These are phyloP conservation scores for Nemania sp. DNA, from an alignment of 2,329 filamentous ascomycete species.

Conservation along the genomic window DNA sequence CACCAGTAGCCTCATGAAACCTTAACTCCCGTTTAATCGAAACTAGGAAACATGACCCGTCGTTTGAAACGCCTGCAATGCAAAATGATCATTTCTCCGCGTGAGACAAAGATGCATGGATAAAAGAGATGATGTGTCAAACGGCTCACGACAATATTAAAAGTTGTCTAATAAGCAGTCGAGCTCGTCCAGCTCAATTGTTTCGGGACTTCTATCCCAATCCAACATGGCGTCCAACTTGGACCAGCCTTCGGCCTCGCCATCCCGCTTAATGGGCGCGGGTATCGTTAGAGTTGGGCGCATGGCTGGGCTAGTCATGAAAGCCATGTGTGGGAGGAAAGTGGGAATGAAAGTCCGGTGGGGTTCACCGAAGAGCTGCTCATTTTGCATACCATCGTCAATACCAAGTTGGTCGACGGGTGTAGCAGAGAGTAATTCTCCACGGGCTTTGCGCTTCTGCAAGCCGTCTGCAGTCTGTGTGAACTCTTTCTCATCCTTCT, in stretches of 20 bases:
- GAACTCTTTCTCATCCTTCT: conserved; percentile 96
- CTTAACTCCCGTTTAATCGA: conserved; percentile 41
- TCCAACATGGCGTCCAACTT: conserved; percentile 61
- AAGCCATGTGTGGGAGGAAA: conserved; percentile 54
- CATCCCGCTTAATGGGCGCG: conserved; percentile 53
- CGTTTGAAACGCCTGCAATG: conserved; percentile 40
- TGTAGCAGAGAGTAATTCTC: conserved; percentile 56
- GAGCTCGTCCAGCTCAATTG: conserved; percentile 91
- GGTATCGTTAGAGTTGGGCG: conserved; percentile 60
- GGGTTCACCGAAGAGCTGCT: conserved; percentile 65
- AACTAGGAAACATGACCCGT: conserved; percentile 36
- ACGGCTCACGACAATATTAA: conserved; percentile 55
- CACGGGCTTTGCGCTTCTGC: conserved; percentile 71
- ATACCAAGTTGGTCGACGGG: conserved; percentile 53
- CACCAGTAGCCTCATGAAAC: conserved; percentile 35
- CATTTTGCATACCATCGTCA: conserved; percentile 61
- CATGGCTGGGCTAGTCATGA: conserved; percentile 68
- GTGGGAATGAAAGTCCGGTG: conserved; percentile 50
- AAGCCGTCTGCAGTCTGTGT: conserved; percentile 93
- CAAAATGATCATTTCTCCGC: conserved; percentile 28
- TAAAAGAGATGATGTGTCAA: conserved; percentile 9
- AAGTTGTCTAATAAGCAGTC: conserved; percentile 86
- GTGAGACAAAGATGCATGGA: conserved; percentile 8
- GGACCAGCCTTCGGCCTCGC: conserved; percentile 58
- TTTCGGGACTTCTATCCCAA: conserved; percentile 83